Conservation (phyloP, 2,329 filamentous ascomycete genomes). For the Tolypocladium guangdongense region DNA sequence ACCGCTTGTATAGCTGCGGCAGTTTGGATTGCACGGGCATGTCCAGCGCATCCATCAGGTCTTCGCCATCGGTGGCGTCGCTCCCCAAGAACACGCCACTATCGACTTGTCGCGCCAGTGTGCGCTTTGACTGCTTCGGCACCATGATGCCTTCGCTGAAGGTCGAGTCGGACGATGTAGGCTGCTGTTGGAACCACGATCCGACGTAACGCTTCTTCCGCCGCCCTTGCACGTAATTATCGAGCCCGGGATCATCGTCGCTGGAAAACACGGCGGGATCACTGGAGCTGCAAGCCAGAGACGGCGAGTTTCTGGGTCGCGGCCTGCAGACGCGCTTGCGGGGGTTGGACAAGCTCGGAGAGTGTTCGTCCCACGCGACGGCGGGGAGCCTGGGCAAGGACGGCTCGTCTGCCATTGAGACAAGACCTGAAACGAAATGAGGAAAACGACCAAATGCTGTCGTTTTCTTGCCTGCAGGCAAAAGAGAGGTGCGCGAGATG, state of each 20-base stretch:
- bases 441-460: background rate
- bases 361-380: slow-evolving; percentile 26
- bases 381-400: slow-evolving; percentile 28
- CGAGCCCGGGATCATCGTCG: slow-evolving; percentile 57
- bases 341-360: slow-evolving; percentile 26
- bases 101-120: slow-evolving; percentile 49
- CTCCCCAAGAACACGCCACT: slow-evolving; percentile 61
- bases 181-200: slow-evolving; percentile 55
- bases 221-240: slow-evolving; percentile 48
- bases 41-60: slow-evolving; percentile 21
- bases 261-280: slow-evolving; percentile 63
- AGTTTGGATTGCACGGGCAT: slow-evolving; percentile 22
- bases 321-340: slow-evolving; percentile 27
- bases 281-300: slow-evolving; percentile 46
- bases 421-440: background rate
- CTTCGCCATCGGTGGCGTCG: slow-evolving; percentile 39
- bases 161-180: slow-evolving; percentile 36
- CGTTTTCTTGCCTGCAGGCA: background rate
- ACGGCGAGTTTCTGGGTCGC: slow-evolving; percentile 14
- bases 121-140: slow-evolving; percentile 33
- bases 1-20: slow-evolving; percentile 23
- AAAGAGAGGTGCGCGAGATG: background rate
- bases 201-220: slow-evolving; percentile 55
- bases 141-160: slow-evolving; percentile 27
- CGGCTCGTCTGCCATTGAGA: slow-evolving; percentile 28